Conservation (phyloP, 805 yeast genomes). For the Ogataea parapolymorpha region DNA sequence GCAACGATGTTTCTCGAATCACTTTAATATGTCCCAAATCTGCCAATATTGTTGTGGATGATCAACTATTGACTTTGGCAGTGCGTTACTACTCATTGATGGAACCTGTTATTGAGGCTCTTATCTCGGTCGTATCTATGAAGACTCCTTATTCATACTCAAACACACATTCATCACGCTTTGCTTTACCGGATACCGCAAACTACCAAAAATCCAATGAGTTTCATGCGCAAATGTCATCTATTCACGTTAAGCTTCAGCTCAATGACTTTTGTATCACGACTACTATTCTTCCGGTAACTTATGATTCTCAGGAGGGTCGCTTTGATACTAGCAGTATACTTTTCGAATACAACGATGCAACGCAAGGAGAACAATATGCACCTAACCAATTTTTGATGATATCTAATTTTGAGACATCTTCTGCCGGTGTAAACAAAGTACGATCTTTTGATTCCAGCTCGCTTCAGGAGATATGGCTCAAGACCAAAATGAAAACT, state of each 20-base stretch:
- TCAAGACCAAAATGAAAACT: conserved; percentile 14
- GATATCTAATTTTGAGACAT: conserved; percentile 23
- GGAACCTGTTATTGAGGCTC: conserved; percentile 14
- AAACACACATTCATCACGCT: neutral
- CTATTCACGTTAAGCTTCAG: conserved; percentile 28
- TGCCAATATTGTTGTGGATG: conserved; percentile 27
- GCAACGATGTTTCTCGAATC: conserved; percentile 26
- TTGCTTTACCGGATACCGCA: neutral
- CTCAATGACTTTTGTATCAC: conserved; percentile 26
- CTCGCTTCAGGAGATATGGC: conserved; percentile 27
- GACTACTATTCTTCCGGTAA: conserved; percentile 40
- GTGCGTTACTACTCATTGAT: conserved; percentile 12
- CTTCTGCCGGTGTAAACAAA: conserved; percentile 1
- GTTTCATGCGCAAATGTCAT: conserved; percentile 39
- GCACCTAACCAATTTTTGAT: conserved; percentile 20
- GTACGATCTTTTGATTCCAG: conserved; percentile 27
- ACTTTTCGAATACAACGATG: conserved; percentile 19
- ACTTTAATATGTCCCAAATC: conserved; percentile 45
- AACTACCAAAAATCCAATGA: conserved; percentile 14
- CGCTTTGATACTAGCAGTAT: conserved; percentile 36
- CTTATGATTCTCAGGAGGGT: conserved; percentile 37
- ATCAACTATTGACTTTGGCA: conserved; percentile 3
- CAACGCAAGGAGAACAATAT: conserved; percentile 1
- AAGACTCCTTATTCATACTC: neutral
- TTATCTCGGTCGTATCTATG: neutral